Evolutionary conservation across 2,329 filamentous ascomycete species (phyloP).

Genomic region (Sporothrix phasma): DNA sequence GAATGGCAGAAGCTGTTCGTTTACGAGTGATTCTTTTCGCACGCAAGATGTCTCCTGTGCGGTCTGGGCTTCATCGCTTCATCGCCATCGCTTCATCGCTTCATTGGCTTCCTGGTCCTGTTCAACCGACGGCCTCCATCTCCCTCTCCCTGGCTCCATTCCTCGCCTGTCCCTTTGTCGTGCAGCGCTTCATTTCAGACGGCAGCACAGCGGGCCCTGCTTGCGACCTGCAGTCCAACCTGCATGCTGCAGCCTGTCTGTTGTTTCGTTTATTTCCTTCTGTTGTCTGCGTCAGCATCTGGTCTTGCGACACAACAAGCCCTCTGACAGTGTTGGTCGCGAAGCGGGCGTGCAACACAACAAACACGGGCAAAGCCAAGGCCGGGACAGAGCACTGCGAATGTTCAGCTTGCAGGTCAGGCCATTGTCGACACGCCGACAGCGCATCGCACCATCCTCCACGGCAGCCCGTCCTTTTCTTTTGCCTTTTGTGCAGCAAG

Average conservation of each 20-base stretch:
- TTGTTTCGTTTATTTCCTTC: neutral
- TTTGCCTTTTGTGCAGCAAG: too few species aligned
- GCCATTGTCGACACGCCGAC: neutral
- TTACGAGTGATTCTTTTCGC: neutral
- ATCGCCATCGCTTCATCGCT: too few species aligned
- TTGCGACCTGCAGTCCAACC: neutral
- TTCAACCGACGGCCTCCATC: neutral
- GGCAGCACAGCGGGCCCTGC: conserved; percentile 9
- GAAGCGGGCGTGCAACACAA: neutral
- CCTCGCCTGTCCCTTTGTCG: conserved; percentile 13
- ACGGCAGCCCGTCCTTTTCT: neutral
- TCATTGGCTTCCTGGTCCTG: neutral
- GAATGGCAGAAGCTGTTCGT: neutral
- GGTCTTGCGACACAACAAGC: neutral
- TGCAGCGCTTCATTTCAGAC: conserved; percentile 15
- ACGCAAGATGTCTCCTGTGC: neutral
- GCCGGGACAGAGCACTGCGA: too few species aligned
- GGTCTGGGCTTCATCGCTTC: neutral
- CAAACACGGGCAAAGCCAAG: neutral
- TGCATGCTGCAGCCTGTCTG: conserved; percentile 5
- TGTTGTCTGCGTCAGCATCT: neutral
- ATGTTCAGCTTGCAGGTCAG: too few species aligned
- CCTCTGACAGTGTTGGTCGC: neutral
- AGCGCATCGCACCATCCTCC: neutral
- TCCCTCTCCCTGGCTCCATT: neutral